phyloP scores from a whole-genome alignment of 2,329 filamentous ascomycete genomes.

The Fusarium sp. region DNA sequence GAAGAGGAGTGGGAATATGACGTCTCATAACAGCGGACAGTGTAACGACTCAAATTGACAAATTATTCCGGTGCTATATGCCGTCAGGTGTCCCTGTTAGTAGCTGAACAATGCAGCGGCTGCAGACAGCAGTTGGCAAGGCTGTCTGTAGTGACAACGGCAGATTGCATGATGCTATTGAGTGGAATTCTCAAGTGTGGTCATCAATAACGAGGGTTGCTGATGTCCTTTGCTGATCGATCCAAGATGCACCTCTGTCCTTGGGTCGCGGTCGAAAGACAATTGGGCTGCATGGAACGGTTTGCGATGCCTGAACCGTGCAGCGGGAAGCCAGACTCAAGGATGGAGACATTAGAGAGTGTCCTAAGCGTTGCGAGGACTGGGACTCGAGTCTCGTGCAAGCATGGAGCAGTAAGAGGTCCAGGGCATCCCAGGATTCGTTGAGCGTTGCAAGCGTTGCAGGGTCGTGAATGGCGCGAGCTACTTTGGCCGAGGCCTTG shows the following conservation, averaged over 20 bases:
- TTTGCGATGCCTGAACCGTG: slow-evolving; percentile 25
- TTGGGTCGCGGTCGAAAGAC: slow-evolving; percentile 9
- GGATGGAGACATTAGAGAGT: not conserved
- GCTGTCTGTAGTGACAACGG: not conserved
- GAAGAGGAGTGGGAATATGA: slow-evolving; percentile 25
- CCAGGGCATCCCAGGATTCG: slow-evolving; percentile 22
- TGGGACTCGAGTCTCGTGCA: not conserved
- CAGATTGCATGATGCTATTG: not conserved
- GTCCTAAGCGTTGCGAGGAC: not conserved
- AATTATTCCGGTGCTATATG: slow-evolving; percentile 17
- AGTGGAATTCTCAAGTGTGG: not conserved
- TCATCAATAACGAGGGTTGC: not conserved
- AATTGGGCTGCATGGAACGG: slow-evolving; percentile 18
- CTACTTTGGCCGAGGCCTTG: slow-evolving; percentile 34
- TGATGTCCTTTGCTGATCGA: not conserved
- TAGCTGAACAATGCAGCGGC: not conserved
- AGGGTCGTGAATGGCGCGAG: slow-evolving; percentile 36
- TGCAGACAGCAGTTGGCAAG: not conserved
- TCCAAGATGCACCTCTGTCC: slow-evolving; percentile 20
- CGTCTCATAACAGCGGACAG: slow-evolving; percentile 21
- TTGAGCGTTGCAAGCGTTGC: slow-evolving; percentile 22
- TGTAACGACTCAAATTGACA: slow-evolving; percentile 19
- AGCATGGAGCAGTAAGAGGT: slow-evolving; percentile 29
- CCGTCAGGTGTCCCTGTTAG: not conserved
- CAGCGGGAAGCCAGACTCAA: slow-evolving; percentile 5